phyloP scores from a whole-genome alignment of 2,329 filamentous ascomycete species.

The Neofusicoccum sp. region DNA sequence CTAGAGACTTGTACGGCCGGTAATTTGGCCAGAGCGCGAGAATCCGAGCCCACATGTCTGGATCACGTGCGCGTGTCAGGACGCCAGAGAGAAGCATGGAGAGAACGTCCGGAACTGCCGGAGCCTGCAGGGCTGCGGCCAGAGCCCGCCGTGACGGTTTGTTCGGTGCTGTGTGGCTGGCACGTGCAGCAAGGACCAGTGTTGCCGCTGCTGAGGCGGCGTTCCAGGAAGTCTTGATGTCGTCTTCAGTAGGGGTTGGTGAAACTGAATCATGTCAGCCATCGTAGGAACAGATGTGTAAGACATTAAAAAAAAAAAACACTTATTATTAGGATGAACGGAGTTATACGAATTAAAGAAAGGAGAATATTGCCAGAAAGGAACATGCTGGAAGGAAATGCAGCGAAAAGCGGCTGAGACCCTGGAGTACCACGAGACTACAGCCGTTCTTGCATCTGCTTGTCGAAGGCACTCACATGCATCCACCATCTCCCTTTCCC shows the following conservation, averaged over 20 bases:
- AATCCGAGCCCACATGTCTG: slow-evolving; percentile 32
- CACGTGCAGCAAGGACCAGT: slow-evolving; percentile 19
- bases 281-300: neutral
- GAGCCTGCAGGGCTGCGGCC: neutral
- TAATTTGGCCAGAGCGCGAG: slow-evolving; percentile 40
- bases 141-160: slow-evolving; percentile 1
- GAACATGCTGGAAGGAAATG: neutral
- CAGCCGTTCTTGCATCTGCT: too few species aligned
- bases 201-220: neutral
- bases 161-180: slow-evolving; percentile 33
- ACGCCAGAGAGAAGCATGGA: slow-evolving; percentile 43
- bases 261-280: neutral
- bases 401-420: too few species aligned
- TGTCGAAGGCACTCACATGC: slow-evolving; percentile 4
- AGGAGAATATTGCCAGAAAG: neutral
- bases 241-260: slow-evolving; percentile 4
- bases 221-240: slow-evolving; percentile 11
- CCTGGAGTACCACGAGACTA: too few species aligned
- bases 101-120: slow-evolving; percentile 39
- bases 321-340: too few species aligned
- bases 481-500: slow-evolving; percentile 26
- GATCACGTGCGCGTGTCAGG: slow-evolving; percentile 32
- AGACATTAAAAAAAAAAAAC: neutral
- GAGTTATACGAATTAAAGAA: neutral
- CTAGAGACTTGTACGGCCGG: slow-evolving; percentile 41